Percentiles rank a stretch among this genome's conserved stretches.
Conservation (phyloP, 768 basidiomycete species). For the Grammothele lineata region DNA sequence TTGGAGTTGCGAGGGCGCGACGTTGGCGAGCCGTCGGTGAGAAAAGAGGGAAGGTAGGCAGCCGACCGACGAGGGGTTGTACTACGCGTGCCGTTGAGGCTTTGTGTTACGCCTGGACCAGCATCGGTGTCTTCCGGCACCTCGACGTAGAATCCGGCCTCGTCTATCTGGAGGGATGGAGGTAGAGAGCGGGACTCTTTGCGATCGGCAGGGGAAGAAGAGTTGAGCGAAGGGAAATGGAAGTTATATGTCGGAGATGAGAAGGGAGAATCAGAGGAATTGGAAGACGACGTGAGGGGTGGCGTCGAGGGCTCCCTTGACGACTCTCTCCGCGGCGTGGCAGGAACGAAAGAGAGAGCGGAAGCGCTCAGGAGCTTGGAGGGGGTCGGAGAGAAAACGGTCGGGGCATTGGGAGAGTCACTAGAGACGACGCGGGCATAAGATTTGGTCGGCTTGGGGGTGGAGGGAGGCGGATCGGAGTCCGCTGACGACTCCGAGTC, state of each 20-base stretch:
- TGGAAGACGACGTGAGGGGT: conserved; percentile 14
- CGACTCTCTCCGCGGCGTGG: conserved; percentile 2
- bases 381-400: conserved; percentile 19
- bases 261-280: conserved; percentile 14
- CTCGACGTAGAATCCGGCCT: conserved; percentile 46
- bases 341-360: conserved; percentile 24
- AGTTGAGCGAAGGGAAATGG: conserved; percentile 45
- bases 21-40: conserved; percentile 32
- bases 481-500: conserved; percentile 42
- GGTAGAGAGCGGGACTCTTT: conserved; percentile 27
- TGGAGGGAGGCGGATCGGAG: conserved; percentile 42
- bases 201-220: conserved; percentile 25
- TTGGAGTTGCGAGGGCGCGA: conserved; percentile 43
- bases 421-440: conserved; percentile 34
- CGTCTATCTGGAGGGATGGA: conserved; percentile 46
- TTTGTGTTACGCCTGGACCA: conserved; percentile 2
- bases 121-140: conserved; percentile 19
- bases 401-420: conserved; percentile 17
- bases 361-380: conserved; percentile 25
- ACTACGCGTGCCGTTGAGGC: conserved; percentile 27
- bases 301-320: conserved; percentile 13
- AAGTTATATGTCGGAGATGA: conserved; percentile 33
- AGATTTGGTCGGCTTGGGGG: conserved; percentile 37
- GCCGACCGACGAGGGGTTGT: conserved; percentile 29
- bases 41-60: conserved; percentile 44